Base-by-base conservation (phyloP, 2,329 filamentous ascomycete genomes). In the Verticillium klebahnii region DNA sequence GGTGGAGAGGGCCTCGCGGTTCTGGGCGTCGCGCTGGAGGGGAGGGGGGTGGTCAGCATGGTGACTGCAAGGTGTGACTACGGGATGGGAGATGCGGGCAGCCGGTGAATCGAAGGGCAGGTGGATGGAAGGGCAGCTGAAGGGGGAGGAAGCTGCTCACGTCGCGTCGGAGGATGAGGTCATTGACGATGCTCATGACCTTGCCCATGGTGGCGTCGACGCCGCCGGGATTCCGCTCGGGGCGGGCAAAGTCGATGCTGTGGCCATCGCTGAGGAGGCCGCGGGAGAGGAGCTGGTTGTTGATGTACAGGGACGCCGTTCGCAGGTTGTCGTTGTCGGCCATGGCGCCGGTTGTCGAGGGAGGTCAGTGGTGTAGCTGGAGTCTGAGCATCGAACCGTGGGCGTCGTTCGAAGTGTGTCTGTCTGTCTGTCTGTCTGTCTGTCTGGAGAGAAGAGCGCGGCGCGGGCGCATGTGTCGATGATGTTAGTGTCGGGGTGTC, bases 171-270 rank as follows among this genome's bases (percentile, higher is more conserved):
- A 97, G 75, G 63, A 99, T 92, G 68, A 99, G 77, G 72, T 99
- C 95, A 75, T 99, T 97, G 57, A 99, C 87, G 29, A 99, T 84
- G 72, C 94, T 91, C 78, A 99, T 97, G 69, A 98, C 89, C 67
- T 88, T 86, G 23, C 90, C 89, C 88, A 95, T 94, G 19, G 90
- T 91, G 58, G 84, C 85, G 52, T 81, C 83, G 40, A 85, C 81
- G 19, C 85, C 85, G 19, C 83, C 82, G 65, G 88, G 85, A 63
- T 82, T 83, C 65, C 85, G 81, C 60, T 85, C 85, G 9, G 91
- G 89, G 65, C 86, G 80, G 63, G 90, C 88, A 74, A 99, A 99
- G 74, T 97, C 89, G 75, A 99, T 91, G 52, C 79, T 80, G 69
- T 89, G 86, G 67, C 89, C 87, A 83, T 89, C 86, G 67, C 85